These are phyloP conservation scores for Leishmania turanica DNA, from an alignment of 208 protist species.

Conservation along the genomic window DNA sequence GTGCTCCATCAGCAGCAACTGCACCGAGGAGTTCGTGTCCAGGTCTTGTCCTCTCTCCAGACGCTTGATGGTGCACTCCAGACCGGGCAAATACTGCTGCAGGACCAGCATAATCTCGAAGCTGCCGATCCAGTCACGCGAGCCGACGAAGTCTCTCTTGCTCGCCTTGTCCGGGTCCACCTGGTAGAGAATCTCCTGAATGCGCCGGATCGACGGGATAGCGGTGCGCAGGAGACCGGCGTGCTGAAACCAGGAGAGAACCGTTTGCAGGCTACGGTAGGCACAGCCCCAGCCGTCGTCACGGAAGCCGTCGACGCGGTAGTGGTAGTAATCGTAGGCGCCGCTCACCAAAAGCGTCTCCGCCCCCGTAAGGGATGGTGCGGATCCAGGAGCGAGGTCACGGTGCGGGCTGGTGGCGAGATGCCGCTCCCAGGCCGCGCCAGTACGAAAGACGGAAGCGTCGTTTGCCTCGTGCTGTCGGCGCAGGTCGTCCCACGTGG, in stretches of 20 bases:
- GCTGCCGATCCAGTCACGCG: slow-evolving; percentile 95
- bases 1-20: slow-evolving; percentile 77
- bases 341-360: slow-evolving; percentile 65
- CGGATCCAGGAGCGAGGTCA: slow-evolving; percentile 22
- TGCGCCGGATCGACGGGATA: slow-evolving; percentile 70
- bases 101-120: slow-evolving; percentile 93
- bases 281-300: slow-evolving; percentile 97
- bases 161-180: slow-evolving; percentile 86
- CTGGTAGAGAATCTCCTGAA: slow-evolving; percentile 86
- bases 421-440: slow-evolving; percentile 60
- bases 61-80: slow-evolving; percentile 88
- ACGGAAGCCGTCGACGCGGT: slow-evolving; percentile 92
- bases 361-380: slow-evolving; percentile 36
- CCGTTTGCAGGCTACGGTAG: slow-evolving; percentile 92
- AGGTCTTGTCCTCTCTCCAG: slow-evolving; percentile 87
- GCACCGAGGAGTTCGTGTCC: slow-evolving; percentile 66
- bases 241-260: slow-evolving; percentile 87
- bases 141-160: slow-evolving; percentile 87
- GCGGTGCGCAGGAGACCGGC: slow-evolving; percentile 39
- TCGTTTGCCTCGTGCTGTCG: background rate
- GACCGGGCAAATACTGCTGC: slow-evolving; percentile 68
- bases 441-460: slow-evolving; percentile 17
- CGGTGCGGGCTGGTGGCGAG: slow-evolving; percentile 57
- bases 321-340: slow-evolving; percentile 96
- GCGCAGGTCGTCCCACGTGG: slow-evolving; percentile 15